A percentile compares a stretch with the other conserved stretches of the same genome.
Conservation (phyloP, 2,329 filamentous ascomycete species). For the Ophiostoma himal-ulmi region DNA sequence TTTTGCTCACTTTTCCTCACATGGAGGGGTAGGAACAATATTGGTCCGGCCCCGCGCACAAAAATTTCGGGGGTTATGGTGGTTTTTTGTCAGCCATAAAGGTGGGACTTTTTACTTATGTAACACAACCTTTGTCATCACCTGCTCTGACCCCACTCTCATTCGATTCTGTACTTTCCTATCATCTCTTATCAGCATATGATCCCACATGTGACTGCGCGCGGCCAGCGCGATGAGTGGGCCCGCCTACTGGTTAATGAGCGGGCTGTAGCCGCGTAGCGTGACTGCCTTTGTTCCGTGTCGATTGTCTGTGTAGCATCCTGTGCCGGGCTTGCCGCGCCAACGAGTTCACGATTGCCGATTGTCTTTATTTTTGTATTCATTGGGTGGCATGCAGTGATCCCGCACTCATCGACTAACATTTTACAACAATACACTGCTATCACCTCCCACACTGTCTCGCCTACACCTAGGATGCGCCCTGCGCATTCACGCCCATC, state of each 20-base stretch:
- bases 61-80: constrained; percentile 17
- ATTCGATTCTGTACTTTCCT: background rate
- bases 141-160: background rate
- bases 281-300: constrained; percentile 1
- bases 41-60: constrained; percentile 22
- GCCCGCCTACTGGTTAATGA: background rate
- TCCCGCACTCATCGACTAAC: background rate
- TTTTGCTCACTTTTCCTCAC: constrained; percentile 8
- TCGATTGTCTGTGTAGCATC: background rate
- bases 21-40: constrained; percentile 21
- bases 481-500: constrained; percentile 37
- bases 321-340: background rate
- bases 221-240: constrained; percentile 24
- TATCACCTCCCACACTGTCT: constrained; percentile 31
- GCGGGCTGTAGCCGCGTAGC: background rate
- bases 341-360: background rate
- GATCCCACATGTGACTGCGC: constrained; percentile 31
- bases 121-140: constrained; percentile 5
- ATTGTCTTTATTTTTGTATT: background rate
- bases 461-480: constrained; percentile 40
- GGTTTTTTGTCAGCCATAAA: constrained; percentile 12
- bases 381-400: too few relatives aligned
- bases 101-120: background rate
- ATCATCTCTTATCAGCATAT: constrained; percentile 19
- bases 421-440: constrained; percentile 2